These are phyloP conservation scores for Podosphaera fusca DNA, from an alignment of 2,329 filamentous ascomycete genomes.

Conservation along the genomic window DNA sequence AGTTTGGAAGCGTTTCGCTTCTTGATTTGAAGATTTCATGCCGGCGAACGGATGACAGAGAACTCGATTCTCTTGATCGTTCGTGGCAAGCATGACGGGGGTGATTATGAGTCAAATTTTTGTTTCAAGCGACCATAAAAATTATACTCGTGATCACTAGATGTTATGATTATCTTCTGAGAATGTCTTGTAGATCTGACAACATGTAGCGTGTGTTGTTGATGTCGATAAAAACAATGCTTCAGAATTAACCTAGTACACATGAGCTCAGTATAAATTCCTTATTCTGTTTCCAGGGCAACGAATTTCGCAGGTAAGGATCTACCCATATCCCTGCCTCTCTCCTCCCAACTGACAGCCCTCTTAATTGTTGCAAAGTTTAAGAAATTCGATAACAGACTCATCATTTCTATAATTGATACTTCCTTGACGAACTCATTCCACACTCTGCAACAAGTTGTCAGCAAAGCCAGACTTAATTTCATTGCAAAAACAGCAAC, in stretches of 20 bases:
- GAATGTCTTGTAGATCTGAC: too few relatives aligned
- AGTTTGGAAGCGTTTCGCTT: conserved; percentile 33
- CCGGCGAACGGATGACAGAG: conserved; percentile 49
- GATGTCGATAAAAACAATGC: background rate
- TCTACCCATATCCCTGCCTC: background rate
- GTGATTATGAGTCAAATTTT: background rate
- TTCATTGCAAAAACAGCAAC: background rate
- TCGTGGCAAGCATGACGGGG: conserved; percentile 47
- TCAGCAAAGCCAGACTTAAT: background rate
- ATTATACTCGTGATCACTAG: too few relatives aligned
- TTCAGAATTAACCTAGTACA: background rate
- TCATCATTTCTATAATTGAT: background rate
- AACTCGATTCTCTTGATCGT: conserved; percentile 74
- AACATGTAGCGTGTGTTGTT: too few relatives aligned
- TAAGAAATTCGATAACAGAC: background rate
- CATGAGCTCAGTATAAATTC: background rate
- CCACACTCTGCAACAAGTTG: background rate
- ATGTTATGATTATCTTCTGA: too few relatives aligned
- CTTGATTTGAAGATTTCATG: conserved; percentile 49
- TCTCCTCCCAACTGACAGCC: background rate
- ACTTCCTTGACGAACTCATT: background rate
- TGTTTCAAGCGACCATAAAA: too few relatives aligned
- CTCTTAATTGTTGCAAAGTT: background rate
- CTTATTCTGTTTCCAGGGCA: background rate
- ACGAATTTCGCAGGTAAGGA: background rate